These are phyloP conservation scores for Pleurotus djamor DNA, from an alignment of 768 basidiomycete species.

Conservation along the genomic window DNA sequence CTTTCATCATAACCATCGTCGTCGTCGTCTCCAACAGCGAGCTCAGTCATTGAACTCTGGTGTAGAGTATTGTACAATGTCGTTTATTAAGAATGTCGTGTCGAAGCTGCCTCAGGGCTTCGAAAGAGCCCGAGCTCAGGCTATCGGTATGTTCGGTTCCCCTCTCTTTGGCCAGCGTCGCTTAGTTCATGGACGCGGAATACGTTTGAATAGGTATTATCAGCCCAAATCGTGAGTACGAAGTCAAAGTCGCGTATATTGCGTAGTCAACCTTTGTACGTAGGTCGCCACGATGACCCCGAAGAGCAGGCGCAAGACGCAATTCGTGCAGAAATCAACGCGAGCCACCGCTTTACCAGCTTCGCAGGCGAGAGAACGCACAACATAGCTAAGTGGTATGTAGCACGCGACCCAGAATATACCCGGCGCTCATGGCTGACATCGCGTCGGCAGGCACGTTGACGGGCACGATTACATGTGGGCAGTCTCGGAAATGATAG, in stretches of 20 bases:
- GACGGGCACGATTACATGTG: slow-evolving; percentile 98
- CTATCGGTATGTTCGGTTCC: slow-evolving; percentile 22
- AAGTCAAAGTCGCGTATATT: neutral
- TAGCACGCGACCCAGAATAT: neutral
- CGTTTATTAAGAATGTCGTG: slow-evolving; percentile 22
- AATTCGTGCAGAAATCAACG: slow-evolving; percentile 72
- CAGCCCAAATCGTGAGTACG: slow-evolving; percentile 45
- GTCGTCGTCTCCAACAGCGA: neutral
- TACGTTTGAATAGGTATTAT: slow-evolving; percentile 27
- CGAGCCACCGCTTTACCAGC: slow-evolving; percentile 78
- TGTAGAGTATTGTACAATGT: slow-evolving; percentile 17
- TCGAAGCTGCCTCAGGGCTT: slow-evolving; percentile 28
- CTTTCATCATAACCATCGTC: neutral
- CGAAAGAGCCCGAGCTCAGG: slow-evolving; percentile 39
- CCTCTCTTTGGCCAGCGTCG: neutral
- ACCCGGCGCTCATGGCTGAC: neutral
- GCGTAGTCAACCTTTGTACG: neutral
- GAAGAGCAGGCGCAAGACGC: slow-evolving; percentile 71
- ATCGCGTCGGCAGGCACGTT: slow-evolving; percentile 55
- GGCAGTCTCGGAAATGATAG: slow-evolving; percentile 89
- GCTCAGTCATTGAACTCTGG: neutral
- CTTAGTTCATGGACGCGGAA: neutral
- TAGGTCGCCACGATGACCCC: slow-evolving; percentile 73
- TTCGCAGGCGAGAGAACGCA: slow-evolving; percentile 73
- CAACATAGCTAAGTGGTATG: slow-evolving; percentile 78